Base-by-base conservation (phyloP, 2,329 filamentous ascomycete species). In the Alternaria longipes region DNA sequence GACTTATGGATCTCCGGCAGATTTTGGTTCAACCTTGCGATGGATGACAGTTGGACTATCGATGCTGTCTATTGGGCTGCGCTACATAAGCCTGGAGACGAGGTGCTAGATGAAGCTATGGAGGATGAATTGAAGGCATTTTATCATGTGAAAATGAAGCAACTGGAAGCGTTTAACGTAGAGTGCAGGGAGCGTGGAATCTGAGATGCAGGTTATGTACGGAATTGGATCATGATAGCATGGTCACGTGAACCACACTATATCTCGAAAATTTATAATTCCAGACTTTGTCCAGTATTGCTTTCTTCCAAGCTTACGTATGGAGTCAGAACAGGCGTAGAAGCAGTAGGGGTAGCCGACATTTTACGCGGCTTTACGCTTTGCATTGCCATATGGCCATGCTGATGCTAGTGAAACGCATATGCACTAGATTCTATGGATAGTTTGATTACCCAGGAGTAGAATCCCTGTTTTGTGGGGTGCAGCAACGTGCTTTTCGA, bases 31-130 rank as follows among this genome's bases (percentile, higher is more conserved):
- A 30, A 36, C 5, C 2, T n/a, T 30, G 47, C n/a, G 8, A 20
- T 49, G 46, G 3, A 16, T 8, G 5, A 34, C 5, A 32, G 46
- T 28, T 34, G 46, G 20, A 20, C 8, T 4, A 49, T 34, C 18
- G n/a, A 52, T 52, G 49, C 32, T 24, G 46, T 51, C 0, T 81
- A 78, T 58, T 80, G 74, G 74, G 60, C 61, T 54, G 56, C 60
- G 34, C 54, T 66, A 46, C 54, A 63, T 38, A 50, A 53, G 2
- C 58, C 63, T 41, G 58, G 52, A 9, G 51, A 63, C 42, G 60
- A 66, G 28, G 50, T 41, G 22, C 49, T 68, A 9, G 47, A 62
- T 12, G 57, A 63, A 1, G 20, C 41, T 22, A 32, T 36, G 56
- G 42, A 24, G 40, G 49, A 36, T 32, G 56, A 61, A 30, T 57